Evolutionary conservation across 2,329 filamentous ascomycete genomes (phyloP).

Genomic region (Aspergillus latus): DNA sequence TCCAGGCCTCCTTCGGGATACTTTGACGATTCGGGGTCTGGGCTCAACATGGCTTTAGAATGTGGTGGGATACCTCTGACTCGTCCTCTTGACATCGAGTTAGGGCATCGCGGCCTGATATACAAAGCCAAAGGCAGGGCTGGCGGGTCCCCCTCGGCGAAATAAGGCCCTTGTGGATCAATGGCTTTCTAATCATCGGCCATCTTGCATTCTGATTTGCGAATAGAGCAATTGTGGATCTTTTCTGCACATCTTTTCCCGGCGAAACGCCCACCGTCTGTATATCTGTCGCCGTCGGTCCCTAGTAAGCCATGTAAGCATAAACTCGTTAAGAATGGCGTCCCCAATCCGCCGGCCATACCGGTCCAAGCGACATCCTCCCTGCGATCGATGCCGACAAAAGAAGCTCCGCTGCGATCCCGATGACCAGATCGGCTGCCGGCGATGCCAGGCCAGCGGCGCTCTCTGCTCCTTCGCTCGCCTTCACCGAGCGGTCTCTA

Average conservation of each 20-base stretch:
- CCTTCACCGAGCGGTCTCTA: not conserved
- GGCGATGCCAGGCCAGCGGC: constrained; percentile 21
- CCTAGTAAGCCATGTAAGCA: too few species aligned
- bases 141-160: not conserved
- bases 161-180: not conserved
- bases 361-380: constrained; percentile 35
- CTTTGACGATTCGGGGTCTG: not conserved
- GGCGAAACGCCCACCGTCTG: not conserved
- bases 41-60: not conserved
- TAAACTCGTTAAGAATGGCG: not conserved
- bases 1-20: constrained; percentile 43
- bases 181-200: not conserved
- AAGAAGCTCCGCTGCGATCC: constrained; percentile 34
- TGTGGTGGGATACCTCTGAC: not conserved
- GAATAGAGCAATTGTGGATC: not conserved
- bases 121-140: not conserved
- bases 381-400: constrained; percentile 35
- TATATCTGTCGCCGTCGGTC: not conserved
- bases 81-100: not conserved
- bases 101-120: not conserved
- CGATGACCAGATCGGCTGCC: constrained; percentile 25
- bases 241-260: not conserved
- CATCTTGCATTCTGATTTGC: not conserved
- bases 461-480: constrained; percentile 1
- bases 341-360: constrained; percentile 26